Percentiles rank a stretch among this genome's conserved stretches.
These are phyloP conservation scores for Fraxinus sp. DNA, from an alignment of 305 asterid genomes.

Conservation along the genomic window DNA sequence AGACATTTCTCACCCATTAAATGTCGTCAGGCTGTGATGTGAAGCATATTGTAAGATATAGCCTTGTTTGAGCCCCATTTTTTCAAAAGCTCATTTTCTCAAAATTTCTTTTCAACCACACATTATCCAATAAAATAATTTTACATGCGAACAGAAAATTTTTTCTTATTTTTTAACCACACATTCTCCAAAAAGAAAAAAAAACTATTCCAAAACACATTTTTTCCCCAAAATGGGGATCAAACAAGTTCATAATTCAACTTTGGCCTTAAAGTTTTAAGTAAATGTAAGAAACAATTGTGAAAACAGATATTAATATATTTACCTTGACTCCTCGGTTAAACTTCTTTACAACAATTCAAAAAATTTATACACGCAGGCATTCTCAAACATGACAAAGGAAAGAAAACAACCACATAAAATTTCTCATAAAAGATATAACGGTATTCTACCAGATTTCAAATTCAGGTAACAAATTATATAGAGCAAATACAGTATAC, in stretches of 20 bases:
- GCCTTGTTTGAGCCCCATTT: no score
- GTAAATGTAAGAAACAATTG: neutral
- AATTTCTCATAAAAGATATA: neutral
- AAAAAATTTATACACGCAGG: neutral
- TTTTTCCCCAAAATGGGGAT: no score
- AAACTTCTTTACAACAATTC: neutral
- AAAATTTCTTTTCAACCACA: no score
- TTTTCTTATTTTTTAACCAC: no score
- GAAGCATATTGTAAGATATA: neutral
- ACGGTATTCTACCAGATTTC: neutral
- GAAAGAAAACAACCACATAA: neutral
- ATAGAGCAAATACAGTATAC: conserved; percentile 24
- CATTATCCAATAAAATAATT: no score
- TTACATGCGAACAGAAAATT: no score
- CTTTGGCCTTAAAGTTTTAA: neutral
- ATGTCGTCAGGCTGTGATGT: neutral
- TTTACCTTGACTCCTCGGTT: neutral
- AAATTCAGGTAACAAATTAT: neutral
- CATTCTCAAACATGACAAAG: neutral
- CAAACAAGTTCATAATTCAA: neutral
- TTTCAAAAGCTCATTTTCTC: no score
- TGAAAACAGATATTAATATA: neutral
- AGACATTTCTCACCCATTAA: neutral
- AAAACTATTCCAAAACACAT: no score
- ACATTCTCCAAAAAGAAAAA: no score